Evolutionary conservation across 257 asterid genomes (phyloP), one percentile per base, ranked within the genome.

Genomic region (Salvia miltiorrhiza): DNA sequence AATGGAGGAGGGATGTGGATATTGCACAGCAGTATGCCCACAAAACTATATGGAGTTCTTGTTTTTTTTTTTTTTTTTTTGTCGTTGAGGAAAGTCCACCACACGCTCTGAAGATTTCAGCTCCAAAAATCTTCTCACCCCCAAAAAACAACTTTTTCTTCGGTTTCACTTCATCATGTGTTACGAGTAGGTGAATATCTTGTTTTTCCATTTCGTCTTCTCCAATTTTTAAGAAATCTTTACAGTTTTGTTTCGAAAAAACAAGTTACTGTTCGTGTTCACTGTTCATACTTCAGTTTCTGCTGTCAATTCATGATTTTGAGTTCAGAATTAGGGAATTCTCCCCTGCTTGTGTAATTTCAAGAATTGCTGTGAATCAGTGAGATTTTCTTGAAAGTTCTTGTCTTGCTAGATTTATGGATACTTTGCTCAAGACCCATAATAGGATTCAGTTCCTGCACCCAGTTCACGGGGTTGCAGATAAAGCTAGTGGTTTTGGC

Each of bases 371-470:
- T 53, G 43, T 63, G 53, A 37, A 37, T 65, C 73, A 23, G 70
- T 72, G 69, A 32, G 52, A 8, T 70, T 69, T 49, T 53, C 47
- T 76, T 57, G 61, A 33, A 79, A 67, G 33, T 35, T 26, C 3
- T 5, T 19, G 32, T 50, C 59, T 74, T 65, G 72, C 50, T 64
- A 19, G 47, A 59, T 32, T 57, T 28, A 94, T 91, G 97, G 96
- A 81, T 77, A 89, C 90, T 56, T 77, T 91, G 61, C 86, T 89
- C 69, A 89, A 85, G 62, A 90, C 85, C 47, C 96, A 86, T 70
- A 88, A 83, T 61, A 86, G 86, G 85, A 92, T 91, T 67, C 90
- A 86, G 44, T 87, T 86, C 81, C 75, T 80, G 78, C 92, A 83
- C 72, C 88, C 96, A 32, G 9, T 81, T 67, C 76, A 82, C 80